Conservation (phyloP, 345 rosid genomes). For the Citrus mangshanensis region DNA sequence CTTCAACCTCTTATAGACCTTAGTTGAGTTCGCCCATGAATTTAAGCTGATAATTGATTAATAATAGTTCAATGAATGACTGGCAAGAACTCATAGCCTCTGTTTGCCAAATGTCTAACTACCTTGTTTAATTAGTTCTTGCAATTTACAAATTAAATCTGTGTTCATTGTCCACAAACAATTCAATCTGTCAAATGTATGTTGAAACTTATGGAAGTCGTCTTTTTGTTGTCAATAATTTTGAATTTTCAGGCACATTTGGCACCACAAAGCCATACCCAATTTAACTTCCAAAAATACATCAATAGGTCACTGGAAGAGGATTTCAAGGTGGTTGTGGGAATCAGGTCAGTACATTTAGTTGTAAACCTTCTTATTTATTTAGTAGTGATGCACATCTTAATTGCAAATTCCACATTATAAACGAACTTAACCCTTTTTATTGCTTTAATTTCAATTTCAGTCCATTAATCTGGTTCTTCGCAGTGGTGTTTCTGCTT, state of each 20-base stretch:
- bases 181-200: no score
- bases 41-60: no score
- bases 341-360: constrained; percentile 52
- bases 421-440: neutral
- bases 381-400: neutral
- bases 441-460: neutral
- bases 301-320: constrained; percentile 86
- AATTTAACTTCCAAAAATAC: constrained; percentile 75
- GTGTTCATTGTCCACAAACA: no score
- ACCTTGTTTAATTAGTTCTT: no score
- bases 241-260: constrained; percentile 69
- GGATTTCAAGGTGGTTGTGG: constrained; percentile 85
- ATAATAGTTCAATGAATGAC: no score
- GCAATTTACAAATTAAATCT: no score
- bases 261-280: constrained; percentile 63
- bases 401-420: neutral
- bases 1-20: no score
- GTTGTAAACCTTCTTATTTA: neutral
- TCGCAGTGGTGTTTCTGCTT: constrained; percentile 71
- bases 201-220: no score
- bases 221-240: neutral
- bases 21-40: no score
- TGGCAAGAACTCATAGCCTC: no score
- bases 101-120: no score
- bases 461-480: constrained; percentile 90